Conservation (phyloP, 1,284 basidiomycete species). For the Tylopilus sp. region DNA sequence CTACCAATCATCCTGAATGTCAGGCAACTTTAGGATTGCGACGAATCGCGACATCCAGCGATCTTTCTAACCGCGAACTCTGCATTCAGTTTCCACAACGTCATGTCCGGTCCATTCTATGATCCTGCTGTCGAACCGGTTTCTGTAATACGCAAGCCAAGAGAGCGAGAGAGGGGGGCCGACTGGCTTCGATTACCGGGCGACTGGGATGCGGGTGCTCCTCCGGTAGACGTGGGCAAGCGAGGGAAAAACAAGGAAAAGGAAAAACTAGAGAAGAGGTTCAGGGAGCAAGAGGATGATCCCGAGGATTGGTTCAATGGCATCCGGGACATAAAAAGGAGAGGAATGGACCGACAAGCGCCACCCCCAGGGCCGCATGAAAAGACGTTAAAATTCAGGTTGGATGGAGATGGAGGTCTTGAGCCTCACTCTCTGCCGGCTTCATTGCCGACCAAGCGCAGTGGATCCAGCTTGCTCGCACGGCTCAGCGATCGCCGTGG, state of each 20-base stretch:
- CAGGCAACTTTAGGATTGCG: constrained; percentile 60
- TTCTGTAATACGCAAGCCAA: constrained; percentile 14
- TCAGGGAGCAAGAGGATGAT: constrained; percentile 46
- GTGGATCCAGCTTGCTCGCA: constrained; percentile 27
- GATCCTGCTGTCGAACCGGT: constrained; percentile 36
- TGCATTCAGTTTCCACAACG: constrained; percentile 72
- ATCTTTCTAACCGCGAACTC: constrained; percentile 59
- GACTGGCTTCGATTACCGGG: constrained; percentile 31
- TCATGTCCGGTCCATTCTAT: constrained; percentile 71
- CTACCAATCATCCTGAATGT: not conserved
- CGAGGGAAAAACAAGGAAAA: constrained; percentile 58
- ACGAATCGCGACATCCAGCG: constrained; percentile 45
- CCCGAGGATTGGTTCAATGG: constrained; percentile 63
- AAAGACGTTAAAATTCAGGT: constrained; percentile 40
- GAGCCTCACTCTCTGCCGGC: constrained; percentile 11
- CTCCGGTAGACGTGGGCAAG: constrained; percentile 57
- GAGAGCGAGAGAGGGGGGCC: constrained; percentile 15
- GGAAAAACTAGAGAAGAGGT: constrained; percentile 50
- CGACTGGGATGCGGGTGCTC: constrained; percentile 44
- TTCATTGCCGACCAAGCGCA: constrained; percentile 7
- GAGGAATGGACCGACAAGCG: constrained; percentile 16
- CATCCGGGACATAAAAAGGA: constrained; percentile 24
- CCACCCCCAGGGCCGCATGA: constrained; percentile 11
- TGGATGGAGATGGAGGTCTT: constrained; percentile 25
- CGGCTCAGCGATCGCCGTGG: constrained; percentile 25